These are phyloP conservation scores for Thalassiosira livingstoniorum DNA, from an alignment of 352 stramenopile species.

Conservation along the genomic window DNA sequence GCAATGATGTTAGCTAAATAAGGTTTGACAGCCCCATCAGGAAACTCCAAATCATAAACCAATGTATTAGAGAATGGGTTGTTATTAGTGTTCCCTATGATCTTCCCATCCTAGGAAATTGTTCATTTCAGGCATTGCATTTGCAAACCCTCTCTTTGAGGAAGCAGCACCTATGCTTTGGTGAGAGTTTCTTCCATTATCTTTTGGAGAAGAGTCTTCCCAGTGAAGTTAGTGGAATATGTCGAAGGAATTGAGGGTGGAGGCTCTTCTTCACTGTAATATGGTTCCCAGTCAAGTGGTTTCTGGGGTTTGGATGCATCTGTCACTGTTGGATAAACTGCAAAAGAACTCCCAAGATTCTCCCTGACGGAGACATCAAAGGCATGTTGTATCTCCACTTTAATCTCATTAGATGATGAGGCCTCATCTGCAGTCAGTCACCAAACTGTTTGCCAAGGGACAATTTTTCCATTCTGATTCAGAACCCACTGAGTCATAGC, in stretches of 20 bases:
- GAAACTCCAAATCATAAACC: constrained; percentile 30
- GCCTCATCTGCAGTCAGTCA: constrained; percentile 34
- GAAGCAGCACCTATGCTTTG: constrained; percentile 27
- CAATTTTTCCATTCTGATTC: constrained; percentile 36
- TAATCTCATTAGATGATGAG: constrained; percentile 13
- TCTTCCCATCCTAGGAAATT: not conserved
- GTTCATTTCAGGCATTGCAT: not conserved
- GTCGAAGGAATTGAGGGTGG: constrained; percentile 16
- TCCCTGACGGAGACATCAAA: constrained; percentile 24
- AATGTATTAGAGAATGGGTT: constrained; percentile 18
- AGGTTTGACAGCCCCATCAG: constrained; percentile 14
- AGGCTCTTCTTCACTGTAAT: constrained; percentile 16
- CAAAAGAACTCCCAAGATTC: constrained; percentile 29
- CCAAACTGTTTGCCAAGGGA: constrained; percentile 13
- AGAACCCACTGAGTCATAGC: constrained; percentile 38
- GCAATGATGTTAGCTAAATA: constrained; percentile 42
- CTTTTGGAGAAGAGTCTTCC: constrained; percentile 29
- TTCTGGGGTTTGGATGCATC: not conserved
- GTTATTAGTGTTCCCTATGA: not conserved
- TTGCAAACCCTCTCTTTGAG: not conserved
- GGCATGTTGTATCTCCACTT: constrained; percentile 19
- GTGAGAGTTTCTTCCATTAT: constrained; percentile 22
- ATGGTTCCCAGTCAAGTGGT: not conserved
- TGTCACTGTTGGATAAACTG: not conserved
- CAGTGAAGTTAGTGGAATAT: constrained; percentile 23